Evolutionary conservation across 2,329 filamentous ascomycete species (phyloP).

Genomic region (Tolypocladium cylindrosporum): DNA sequence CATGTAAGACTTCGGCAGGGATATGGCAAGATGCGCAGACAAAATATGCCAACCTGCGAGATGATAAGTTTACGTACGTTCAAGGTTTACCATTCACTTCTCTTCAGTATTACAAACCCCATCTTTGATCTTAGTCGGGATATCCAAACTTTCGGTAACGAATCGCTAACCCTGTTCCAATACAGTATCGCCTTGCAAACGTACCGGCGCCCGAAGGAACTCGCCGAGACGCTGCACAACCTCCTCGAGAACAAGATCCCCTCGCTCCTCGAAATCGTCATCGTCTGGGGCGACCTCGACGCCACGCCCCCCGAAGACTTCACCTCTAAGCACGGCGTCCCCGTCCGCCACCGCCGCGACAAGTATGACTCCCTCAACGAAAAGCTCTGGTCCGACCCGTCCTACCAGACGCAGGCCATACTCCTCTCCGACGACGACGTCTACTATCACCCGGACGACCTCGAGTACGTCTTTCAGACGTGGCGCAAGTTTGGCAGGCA

Average conservation of each 20-base stretch:
- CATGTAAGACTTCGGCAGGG: too few relatives aligned
- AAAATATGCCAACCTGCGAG: constrained; percentile 15
- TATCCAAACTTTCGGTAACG: background rate
- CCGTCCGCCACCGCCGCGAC: constrained; percentile 22
- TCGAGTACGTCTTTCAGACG: constrained; percentile 28
- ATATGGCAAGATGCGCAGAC: constrained; percentile 4
- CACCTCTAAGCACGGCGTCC: constrained; percentile 17
- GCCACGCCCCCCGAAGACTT: constrained; percentile 16
- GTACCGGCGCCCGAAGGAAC: constrained; percentile 23
- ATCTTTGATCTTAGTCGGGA: too few relatives aligned
- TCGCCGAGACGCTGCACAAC: constrained; percentile 17
- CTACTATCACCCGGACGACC: constrained; percentile 25
- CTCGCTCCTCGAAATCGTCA: constrained; percentile 26
- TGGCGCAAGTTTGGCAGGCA: constrained; percentile 27
- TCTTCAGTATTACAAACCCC: too few relatives aligned
- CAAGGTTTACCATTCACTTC: too few relatives aligned
- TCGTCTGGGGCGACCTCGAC: constrained; percentile 27
- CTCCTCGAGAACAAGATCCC: constrained; percentile 20
- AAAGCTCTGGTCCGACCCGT: constrained; percentile 25
- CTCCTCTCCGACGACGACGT: constrained; percentile 29
- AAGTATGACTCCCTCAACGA: constrained; percentile 24
- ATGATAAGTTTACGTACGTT: constrained; percentile 23
- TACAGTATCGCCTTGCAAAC: constrained; percentile 27
- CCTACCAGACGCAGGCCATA: constrained; percentile 26
- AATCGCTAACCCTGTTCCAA: background rate